Percentiles rank a stretch among this genome's conserved stretches.
Conservation (phyloP, 257 asterid genomes). For the Thymus mandschuricus region DNA sequence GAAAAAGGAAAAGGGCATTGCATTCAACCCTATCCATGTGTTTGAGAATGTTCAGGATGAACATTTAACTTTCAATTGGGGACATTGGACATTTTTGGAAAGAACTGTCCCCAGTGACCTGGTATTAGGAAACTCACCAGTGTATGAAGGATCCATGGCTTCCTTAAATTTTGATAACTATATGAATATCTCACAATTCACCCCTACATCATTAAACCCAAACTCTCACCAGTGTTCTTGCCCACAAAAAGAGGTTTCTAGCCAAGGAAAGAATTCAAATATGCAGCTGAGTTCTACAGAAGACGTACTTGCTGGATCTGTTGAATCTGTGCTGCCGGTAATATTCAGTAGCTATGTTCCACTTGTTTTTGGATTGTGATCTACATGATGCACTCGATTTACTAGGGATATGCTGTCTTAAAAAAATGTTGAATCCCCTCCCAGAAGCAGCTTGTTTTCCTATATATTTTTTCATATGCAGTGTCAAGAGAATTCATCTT, state of each 20-base stretch:
- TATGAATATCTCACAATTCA: conserved; percentile 35
- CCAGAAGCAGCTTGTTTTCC: conserved; percentile 27
- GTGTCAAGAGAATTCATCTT: conserved; percentile 22
- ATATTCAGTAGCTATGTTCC: conserved; percentile 28
- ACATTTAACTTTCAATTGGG: conserved; percentile 62
- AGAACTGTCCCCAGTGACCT: conserved; percentile 39
- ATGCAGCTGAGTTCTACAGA: conserved; percentile 37
- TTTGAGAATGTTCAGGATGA: conserved; percentile 70
- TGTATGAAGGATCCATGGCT: conserved; percentile 54
- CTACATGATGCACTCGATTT: conserved; percentile 18
- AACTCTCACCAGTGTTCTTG: conserved; percentile 32
- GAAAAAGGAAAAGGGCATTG: conserved; percentile 55
- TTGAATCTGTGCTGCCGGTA: conserved; percentile 39
- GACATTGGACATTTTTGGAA: conserved; percentile 69
- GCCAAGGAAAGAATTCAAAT: conserved; percentile 32
- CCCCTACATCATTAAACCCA: conserved; percentile 39
- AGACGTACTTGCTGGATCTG: conserved; percentile 33
- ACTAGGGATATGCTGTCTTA: conserved; percentile 22
- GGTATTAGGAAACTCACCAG: conserved; percentile 46
- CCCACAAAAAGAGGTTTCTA: conserved; percentile 38
- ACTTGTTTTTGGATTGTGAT: conserved; percentile 20
- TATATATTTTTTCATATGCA: conserved; percentile 13
- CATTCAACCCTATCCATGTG: conserved; percentile 79
- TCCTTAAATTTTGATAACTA: conserved; percentile 67
- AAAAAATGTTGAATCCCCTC: conserved; percentile 7